phyloP scores from a whole-genome alignment of 306 rosid species.

The Potentilla sterilis region DNA sequence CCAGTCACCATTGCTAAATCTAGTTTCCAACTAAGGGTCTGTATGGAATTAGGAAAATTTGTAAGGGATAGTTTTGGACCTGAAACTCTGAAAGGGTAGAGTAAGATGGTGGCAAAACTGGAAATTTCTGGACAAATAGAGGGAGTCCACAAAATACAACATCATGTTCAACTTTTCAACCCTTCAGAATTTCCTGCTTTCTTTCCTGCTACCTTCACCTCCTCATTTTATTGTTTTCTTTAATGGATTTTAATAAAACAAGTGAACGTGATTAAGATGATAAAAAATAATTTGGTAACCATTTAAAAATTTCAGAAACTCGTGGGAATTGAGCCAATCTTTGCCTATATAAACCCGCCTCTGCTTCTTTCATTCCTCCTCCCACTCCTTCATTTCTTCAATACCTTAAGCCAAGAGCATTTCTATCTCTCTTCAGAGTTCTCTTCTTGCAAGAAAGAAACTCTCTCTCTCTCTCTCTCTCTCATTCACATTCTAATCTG shows the following conservation, averaged over 20 bases:
- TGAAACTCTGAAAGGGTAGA: constrained; percentile 15
- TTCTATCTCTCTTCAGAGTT: constrained; percentile 24
- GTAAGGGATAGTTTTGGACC: constrained; percentile 9
- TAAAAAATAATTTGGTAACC: not conserved
- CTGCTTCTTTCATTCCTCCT: constrained; percentile 44
- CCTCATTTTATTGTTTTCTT: constrained; percentile 5
- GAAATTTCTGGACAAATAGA: constrained; percentile 32
- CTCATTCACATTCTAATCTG: constrained; percentile 25
- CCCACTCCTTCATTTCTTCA: constrained; percentile 43
- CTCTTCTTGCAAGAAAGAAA: constrained; percentile 26
- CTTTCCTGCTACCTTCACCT: not conserved
- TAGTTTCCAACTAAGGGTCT: constrained; percentile 1
- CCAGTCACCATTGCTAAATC: not conserved
- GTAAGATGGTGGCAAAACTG: constrained; percentile 21
- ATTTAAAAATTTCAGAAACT: not conserved
- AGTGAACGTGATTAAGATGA: constrained; percentile 7
- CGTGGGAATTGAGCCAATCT: constrained; percentile 22
- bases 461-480: constrained; percentile 24
- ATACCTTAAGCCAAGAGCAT: constrained; percentile 8
- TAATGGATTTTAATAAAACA: not conserved
- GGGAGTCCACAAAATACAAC: constrained; percentile 22
- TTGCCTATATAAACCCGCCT: constrained; percentile 51
- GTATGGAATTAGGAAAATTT: constrained; percentile 9
- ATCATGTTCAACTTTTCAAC: not conserved
- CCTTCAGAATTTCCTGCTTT: constrained; percentile 1